phyloP scores from a whole-genome alignment of 1,284 basidiomycete genomes.

The Cutaneotrichosporon mucoides region DNA sequence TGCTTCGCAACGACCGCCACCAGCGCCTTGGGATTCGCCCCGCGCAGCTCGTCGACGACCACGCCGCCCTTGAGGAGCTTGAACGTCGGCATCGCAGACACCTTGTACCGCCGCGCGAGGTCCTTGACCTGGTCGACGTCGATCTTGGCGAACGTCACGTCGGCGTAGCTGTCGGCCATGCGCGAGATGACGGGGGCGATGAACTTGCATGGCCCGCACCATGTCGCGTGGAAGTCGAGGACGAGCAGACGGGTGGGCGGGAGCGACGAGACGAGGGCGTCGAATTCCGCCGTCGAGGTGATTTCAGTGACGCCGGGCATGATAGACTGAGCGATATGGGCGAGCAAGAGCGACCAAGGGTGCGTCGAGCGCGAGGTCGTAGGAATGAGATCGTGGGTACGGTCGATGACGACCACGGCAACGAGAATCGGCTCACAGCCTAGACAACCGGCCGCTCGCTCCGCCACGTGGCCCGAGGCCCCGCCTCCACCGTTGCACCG shows the following conservation, averaged over 20 bases:
- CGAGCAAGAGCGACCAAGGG: neutral
- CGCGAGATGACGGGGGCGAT: constrained; percentile 45
- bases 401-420: too few species aligned
- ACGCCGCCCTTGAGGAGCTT: constrained; percentile 51
- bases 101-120: constrained; percentile 47
- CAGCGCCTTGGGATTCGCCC: constrained; percentile 45
- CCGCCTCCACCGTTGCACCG: too few species aligned
- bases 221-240: constrained; percentile 42
- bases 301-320: constrained; percentile 3
- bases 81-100: constrained; percentile 54
- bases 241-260: constrained; percentile 37
- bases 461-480: too few species aligned
- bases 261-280: constrained; percentile 34
- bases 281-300: constrained; percentile 32
- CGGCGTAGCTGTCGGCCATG: constrained; percentile 31
- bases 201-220: constrained; percentile 47
- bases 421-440: too few species aligned
- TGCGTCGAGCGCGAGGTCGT: neutral
- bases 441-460: too few species aligned
- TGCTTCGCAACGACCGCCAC: neutral
- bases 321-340: neutral
- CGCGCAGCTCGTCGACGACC: constrained; percentile 46
- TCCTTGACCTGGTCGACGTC: constrained; percentile 50
- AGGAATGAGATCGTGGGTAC: neutral
- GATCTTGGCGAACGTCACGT: constrained; percentile 39